Evolutionary conservation across 1,139 yeast genomes (phyloP), one percentile per base, ranked within the genome.

Genomic region (Debaryomyces subglobosus): DNA sequence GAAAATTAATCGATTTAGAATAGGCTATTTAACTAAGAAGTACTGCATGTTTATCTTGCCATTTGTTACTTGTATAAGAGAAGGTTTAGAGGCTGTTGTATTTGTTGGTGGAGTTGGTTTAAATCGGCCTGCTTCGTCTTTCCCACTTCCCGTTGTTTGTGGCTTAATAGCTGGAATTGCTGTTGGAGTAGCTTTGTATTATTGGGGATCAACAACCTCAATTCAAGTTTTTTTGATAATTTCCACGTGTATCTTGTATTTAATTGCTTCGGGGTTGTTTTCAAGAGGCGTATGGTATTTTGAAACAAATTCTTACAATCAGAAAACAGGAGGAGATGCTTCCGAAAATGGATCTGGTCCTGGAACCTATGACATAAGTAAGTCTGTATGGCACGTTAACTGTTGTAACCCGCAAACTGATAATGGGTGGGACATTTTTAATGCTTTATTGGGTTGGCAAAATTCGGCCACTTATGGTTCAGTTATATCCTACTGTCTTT

Each of bases 391-490:
- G 90, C 97, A 91, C 68, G 92, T 91, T 53, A 90, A 91, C 76
- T 91, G 97, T 72, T 91, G 97, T 74, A 90, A 89, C 71, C 96
- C 96, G 33, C 89, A 85, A 68, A 77, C 77, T 43, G 96, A 90
- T 65, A 85, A 89, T 53, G 95, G 95, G 71, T 91, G 96, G 96
- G 95, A 88, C 81, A 82, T 91, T 52, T 90, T 91, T 78, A 90
- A 89, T 49, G 65, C 70, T 35, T 55, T 66, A 32, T 62, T 66
- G 32, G 71, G 71, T 41, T 66, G 70, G 69, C 69, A 64, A 65
- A 66, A 67, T 45, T 63, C 70, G 38, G 97, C 97, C 50, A 90
- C 96, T 54, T 82, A 89, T 61, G 96, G 96, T 47, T 87, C 96
- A 1, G 90, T 91, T 52, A 73, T 90, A 42, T 80, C 91, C 43